Evolutionary conservation across 208 protist species (phyloP).

Genomic region (Trypanosoma conorhini): DNA sequence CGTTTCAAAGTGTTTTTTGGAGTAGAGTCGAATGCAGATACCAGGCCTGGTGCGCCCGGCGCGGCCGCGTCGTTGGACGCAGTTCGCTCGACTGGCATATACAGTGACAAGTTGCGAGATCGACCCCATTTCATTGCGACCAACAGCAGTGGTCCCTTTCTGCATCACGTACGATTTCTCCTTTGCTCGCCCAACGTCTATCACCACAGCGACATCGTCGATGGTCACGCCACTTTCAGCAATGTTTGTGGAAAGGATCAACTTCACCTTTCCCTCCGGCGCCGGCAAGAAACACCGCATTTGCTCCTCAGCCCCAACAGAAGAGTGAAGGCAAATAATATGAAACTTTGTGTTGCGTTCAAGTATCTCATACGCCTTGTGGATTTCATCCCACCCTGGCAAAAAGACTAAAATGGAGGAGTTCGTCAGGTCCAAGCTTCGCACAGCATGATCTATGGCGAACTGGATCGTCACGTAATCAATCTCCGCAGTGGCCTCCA

Average conservation of each 20-base stretch:
- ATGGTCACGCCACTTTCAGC: constrained; percentile 99
- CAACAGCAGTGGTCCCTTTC: constrained; percentile 29
- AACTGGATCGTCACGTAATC: constrained; percentile 84
- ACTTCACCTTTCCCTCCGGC: constrained; percentile 88
- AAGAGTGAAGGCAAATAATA: constrained; percentile 89
- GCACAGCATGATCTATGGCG: constrained; percentile 80
- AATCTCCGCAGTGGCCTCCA: constrained; percentile 72
- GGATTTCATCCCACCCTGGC: constrained; percentile 94
- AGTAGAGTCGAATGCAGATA: constrained; percentile 94
- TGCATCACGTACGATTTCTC: constrained; percentile 94
- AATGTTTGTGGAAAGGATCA: constrained; percentile 99
- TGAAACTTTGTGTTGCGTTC: constrained; percentile 67
- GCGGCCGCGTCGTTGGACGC: constrained; percentile 93
- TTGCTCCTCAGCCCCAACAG: constrained; percentile 96
- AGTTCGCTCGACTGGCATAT: constrained; percentile 87
- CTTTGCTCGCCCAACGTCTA: constrained; percentile 96
- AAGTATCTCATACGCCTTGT: constrained; percentile 65
- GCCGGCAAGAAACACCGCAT: constrained; percentile 97
- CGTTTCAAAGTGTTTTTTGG: constrained; percentile 67
- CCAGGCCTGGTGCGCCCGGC: constrained; percentile 94
- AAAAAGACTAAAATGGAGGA: constrained; percentile 92
- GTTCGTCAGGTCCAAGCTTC: constrained; percentile 63
- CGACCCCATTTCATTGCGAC: constrained; percentile 37
- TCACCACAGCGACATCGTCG: constrained; percentile 98
- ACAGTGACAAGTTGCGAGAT: constrained; percentile 78